These are phyloP conservation scores for Dalechampia spathulata DNA, from an alignment of 441 rosid species.

Conservation along the genomic window DNA sequence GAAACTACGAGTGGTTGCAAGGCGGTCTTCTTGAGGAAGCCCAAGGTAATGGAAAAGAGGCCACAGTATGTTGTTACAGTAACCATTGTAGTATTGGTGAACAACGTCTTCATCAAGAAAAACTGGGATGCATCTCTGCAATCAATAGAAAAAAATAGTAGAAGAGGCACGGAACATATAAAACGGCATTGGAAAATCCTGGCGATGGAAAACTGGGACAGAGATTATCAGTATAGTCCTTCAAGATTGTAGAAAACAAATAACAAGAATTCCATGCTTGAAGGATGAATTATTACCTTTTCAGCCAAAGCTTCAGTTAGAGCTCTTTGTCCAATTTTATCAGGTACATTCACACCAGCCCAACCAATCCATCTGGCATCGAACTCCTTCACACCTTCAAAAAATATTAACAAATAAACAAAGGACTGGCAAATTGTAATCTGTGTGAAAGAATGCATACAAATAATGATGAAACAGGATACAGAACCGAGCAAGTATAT, in stretches of 20 bases:
- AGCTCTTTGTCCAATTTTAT: constrained; percentile 53
- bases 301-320: constrained; percentile 60
- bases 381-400: constrained; percentile 65
- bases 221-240: no score
- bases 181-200: neutral
- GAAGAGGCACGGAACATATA: constrained; percentile 2
- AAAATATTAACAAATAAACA: neutral
- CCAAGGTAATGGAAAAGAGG: constrained; percentile 76
- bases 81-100: constrained; percentile 74
- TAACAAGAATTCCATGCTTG: no score
- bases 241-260: no score
- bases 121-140: constrained; percentile 76
- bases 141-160: constrained; percentile 6
- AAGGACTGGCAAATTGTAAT: neutral
- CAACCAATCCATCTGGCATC: constrained; percentile 87
- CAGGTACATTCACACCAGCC: constrained; percentile 84
- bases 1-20: constrained; percentile 69
- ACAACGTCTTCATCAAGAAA: constrained; percentile 69
- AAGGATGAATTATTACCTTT: constrained; percentile 32
- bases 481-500: neutral
- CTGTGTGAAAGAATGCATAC: neutral
- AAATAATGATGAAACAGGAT: neutral
- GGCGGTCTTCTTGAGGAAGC: constrained; percentile 79
- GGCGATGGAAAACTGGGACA: neutral
- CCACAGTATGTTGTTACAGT: constrained; percentile 77